Base-by-base conservation (phyloP, 2,329 filamentous ascomycete genomes). In the Escovopsis sp. region DNA sequence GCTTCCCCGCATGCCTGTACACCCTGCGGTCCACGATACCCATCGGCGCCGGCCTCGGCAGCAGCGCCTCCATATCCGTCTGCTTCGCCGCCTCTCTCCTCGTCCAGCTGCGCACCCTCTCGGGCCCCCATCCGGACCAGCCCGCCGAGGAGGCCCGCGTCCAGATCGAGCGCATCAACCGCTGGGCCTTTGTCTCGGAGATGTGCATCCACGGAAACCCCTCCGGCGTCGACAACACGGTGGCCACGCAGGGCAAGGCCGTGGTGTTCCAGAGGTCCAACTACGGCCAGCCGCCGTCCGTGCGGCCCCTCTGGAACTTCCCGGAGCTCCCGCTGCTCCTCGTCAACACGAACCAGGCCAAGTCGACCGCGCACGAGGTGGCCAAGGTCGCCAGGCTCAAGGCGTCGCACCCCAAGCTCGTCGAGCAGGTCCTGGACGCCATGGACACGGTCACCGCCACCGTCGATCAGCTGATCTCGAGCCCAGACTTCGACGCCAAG, bases 131-230 rank as follows among this genome's bases (percentile, higher is more conserved):
- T 57, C 84, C 85, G 0, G 89, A 96, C 54, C 89, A 96, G 60
- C 85, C 87, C 4, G 65, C 78, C 1, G 80, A 86, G 43, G 91
- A 98, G 64, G 85, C 85, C n/a, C 79, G 84, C 46, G 64, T 87
- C 36, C 89, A 98, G 59, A 74, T 96, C 28, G 88, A 96, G 65
- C 79, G 89, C 49, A 95, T 98, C 64, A 98, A 98, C 62, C 76
- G 84, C 47, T 98, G 93, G 91, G 88, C 91, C 0, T 96, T 95
- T 61, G 91, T 98, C 1, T 83, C 83, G 23, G 91, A 98, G 61
- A 83, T 96, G 77, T 91, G 87, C 63, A 95, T 96, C 48, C 91
- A 98, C 58, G 91, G 89, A 33, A 96, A 94, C 56, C 91, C 91
- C 1, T 94, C 86, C 0, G 91, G 91, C 0, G 85, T 98, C 36